Percentiles rank a stretch among this genome's conserved stretches.
These are phyloP conservation scores for Kodamaea sp. DNA, from an alignment of 1,139 yeast species.

Conservation along the genomic window DNA sequence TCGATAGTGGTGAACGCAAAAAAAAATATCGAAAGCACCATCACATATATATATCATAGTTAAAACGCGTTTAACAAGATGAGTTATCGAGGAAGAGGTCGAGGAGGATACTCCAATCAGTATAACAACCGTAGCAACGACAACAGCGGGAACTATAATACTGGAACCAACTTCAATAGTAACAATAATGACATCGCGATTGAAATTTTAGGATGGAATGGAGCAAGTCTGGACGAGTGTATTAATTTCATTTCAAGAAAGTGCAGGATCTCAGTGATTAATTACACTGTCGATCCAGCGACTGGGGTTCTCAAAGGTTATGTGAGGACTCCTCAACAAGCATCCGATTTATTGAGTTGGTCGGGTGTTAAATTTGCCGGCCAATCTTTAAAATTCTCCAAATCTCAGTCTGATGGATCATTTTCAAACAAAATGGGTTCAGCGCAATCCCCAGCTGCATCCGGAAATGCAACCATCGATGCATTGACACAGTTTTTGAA, in stretches of 20 bases:
- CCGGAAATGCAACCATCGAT: conserved; percentile 48
- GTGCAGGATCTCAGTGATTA: conserved; percentile 52
- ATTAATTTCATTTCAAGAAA: conserved; percentile 68
- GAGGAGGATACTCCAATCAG: conserved; percentile 32
- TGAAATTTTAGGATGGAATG: conserved; percentile 79
- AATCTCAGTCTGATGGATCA: conserved; percentile 25
- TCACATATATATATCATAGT: background rate
- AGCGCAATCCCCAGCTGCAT: conserved; percentile 4
- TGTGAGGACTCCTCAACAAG: conserved; percentile 54
- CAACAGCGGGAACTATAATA: conserved; percentile 15
- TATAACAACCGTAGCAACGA: conserved; percentile 15
- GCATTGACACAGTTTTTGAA: conserved; percentile 58
- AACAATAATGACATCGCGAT: conserved; percentile 42
- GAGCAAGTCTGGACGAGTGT: conserved; percentile 67
- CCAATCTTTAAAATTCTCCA: conserved; percentile 53
- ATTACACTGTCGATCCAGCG: conserved; percentile 39
- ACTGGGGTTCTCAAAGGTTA: conserved; percentile 55
- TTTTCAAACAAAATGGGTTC: conserved; percentile 14
- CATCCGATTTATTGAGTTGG: conserved; percentile 56
- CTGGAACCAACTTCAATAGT: conserved; percentile 17
- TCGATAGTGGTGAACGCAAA: background rate
- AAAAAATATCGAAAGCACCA: background rate
- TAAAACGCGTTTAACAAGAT: conserved; percentile 13
- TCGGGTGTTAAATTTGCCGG: conserved; percentile 84
- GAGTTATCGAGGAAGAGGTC: conserved; percentile 48